A percentile compares a stretch with the other conserved stretches of the same genome.
These are phyloP conservation scores for Acmispon strigosus DNA, from an alignment of 306 rosid genomes.

Conservation along the genomic window DNA sequence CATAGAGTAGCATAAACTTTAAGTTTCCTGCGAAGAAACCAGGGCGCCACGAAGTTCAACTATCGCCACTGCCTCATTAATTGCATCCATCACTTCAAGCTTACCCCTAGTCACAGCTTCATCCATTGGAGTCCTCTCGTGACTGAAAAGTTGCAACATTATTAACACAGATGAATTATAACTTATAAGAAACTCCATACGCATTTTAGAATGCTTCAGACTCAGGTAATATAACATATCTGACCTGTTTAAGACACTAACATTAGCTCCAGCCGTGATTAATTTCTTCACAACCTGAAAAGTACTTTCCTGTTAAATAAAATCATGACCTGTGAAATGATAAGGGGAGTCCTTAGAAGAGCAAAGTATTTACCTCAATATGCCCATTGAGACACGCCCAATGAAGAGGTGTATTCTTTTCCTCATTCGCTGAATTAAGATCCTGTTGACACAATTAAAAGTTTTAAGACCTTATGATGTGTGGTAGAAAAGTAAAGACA, in stretches of 20 bases:
- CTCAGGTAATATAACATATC: not conserved
- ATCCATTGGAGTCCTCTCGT: conserved; percentile 87
- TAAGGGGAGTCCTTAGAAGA: not conserved
- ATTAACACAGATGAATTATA: not conserved
- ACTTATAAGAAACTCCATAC: not conserved
- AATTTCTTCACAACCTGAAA: conserved; percentile 80
- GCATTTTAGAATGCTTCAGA: not conserved
- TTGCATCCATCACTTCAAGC: conserved; percentile 69
- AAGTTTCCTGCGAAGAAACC: conserved; percentile 31
- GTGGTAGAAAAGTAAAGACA: not conserved
- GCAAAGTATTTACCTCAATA: conserved; percentile 46
- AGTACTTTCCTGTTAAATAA: not conserved
- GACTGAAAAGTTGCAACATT: conserved; percentile 34
- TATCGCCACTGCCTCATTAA: conserved; percentile 63
- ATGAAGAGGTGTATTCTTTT: conserved; percentile 82
- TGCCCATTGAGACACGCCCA: conserved; percentile 99
- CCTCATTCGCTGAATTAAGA: conserved; percentile 63
- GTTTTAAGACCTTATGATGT: not conserved
- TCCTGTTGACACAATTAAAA: conserved; percentile 39
- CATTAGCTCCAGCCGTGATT: conserved; percentile 77
- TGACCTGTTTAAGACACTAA: conserved; percentile 62
- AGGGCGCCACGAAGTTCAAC: conserved; percentile 50
- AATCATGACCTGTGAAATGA: not conserved
- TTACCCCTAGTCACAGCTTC: conserved; percentile 68
- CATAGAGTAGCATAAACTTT: not conserved